Conservation (phyloP, 352 stramenopile species). For the Phytophthora pistaciae region DNA sequence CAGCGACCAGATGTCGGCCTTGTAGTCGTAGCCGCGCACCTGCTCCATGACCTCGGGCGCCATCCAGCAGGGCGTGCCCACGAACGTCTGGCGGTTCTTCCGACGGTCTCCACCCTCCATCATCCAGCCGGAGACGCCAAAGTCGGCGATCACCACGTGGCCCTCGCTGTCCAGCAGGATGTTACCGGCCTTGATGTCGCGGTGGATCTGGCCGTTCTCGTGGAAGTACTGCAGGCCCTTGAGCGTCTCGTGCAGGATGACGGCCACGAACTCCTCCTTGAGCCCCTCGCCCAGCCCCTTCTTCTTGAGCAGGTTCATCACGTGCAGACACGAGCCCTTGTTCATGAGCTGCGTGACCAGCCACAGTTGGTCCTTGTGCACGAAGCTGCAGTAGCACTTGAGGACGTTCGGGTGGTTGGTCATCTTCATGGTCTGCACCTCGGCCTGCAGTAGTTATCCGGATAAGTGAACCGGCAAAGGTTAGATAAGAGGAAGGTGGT, state of each 20-base stretch:
- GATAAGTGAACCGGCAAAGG: not conserved
- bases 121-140: conserved; percentile 99
- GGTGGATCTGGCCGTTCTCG: conserved; percentile 98
- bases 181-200: conserved; percentile 99
- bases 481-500: not conserved
- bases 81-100: conserved; percentile 97
- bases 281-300: conserved; percentile 90
- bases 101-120: conserved; percentile 95
- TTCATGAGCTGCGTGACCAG: conserved; percentile 99
- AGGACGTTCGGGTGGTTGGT: conserved; percentile 98
- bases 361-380: conserved; percentile 98
- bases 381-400: conserved; percentile 98
- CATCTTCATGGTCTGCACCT: conserved; percentile 99
- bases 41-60: conserved; percentile 95
- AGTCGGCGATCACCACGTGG: conserved; percentile 98
- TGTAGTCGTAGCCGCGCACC: conserved; percentile 94
- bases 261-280: conserved; percentile 96
- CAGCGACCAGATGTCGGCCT: conserved; percentile 99
- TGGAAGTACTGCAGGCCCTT: conserved; percentile 99
- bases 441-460: conserved; percentile 57
- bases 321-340: conserved; percentile 98
- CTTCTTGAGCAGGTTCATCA: conserved; percentile 96
- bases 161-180: conserved; percentile 95
- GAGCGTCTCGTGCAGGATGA: conserved; percentile 98
- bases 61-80: conserved; percentile 98